These are phyloP conservation scores for Malania oleifera DNA, from an alignment of 164 flowering plant genomes.

Conservation along the genomic window DNA sequence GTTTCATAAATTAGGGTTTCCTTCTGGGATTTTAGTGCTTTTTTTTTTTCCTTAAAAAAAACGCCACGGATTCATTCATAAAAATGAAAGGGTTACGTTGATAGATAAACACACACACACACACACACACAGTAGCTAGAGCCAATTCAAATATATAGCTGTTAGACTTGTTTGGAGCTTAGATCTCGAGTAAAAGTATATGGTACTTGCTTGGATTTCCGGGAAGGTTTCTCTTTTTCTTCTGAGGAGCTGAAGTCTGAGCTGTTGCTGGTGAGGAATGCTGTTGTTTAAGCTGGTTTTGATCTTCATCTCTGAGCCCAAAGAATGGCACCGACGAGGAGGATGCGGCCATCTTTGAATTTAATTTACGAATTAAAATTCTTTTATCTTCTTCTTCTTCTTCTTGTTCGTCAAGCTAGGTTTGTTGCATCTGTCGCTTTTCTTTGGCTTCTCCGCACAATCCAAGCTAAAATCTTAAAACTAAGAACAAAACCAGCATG, in stretches of 20 bases:
- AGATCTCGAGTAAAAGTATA: constrained; percentile 3
- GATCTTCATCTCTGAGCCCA: constrained; percentile 48
- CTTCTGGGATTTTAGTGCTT: no score
- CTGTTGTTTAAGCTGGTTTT: constrained; percentile 36
- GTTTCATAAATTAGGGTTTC: no score
- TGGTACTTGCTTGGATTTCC: constrained; percentile 80
- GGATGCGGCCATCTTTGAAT: constrained; percentile 36
- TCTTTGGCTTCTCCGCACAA: constrained; percentile 7
- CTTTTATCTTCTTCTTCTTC: background rate
- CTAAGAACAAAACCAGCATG: no score
- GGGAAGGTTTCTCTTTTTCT: constrained; percentile 74
- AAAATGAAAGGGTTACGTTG: no score
- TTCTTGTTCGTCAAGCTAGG: no score
- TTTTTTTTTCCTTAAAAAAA: no score
- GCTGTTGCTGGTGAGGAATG: constrained; percentile 34
- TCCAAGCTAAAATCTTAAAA: constrained; percentile 3
- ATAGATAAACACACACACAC: no score
- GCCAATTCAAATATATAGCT: no score
- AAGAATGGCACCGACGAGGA: constrained; percentile 37
- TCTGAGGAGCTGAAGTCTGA: constrained; percentile 35
- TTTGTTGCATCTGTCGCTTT: no score
- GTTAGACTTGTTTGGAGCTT: no score
- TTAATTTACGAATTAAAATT: background rate
- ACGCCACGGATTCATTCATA: no score
- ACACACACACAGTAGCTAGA: no score